phyloP scores from a whole-genome alignment of 257 asterid genomes.

The Solanum medicagineum region DNA sequence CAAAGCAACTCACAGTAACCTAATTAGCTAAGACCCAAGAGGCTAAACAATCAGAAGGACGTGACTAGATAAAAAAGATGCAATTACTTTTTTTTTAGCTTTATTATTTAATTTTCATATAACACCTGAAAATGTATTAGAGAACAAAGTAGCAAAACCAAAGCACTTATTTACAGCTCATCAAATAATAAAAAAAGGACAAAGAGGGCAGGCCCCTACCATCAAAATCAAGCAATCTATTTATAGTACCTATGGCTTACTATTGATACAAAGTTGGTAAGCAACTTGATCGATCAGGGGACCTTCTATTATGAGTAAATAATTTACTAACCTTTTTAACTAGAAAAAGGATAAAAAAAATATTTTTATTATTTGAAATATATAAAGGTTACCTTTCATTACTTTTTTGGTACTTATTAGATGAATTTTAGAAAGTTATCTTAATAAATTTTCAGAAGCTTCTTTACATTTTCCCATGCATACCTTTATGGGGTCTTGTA shows the following conservation, averaged over 20 bases:
- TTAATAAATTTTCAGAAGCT: too few relatives aligned
- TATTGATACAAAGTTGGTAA: not conserved
- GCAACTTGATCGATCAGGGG: not conserved
- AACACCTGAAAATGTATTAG: not conserved
- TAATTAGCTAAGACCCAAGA: too few relatives aligned
- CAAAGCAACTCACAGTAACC: too few relatives aligned
- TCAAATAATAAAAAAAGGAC: not conserved
- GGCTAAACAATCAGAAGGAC: too few relatives aligned
- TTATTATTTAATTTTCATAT: not conserved
- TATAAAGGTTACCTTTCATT: not conserved
- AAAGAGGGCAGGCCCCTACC: not conserved
- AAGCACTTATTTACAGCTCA: not conserved
- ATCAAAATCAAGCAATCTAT: not conserved
- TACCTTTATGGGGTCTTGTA: too few relatives aligned
- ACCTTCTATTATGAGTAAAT: not conserved
- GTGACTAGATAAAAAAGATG: not conserved
- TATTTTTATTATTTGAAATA: not conserved
- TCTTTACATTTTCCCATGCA: too few relatives aligned
- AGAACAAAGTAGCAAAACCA: not conserved
- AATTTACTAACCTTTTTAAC: not conserved
- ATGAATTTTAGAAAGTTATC: too few relatives aligned
- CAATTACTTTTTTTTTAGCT: not conserved
- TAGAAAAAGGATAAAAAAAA: not conserved
- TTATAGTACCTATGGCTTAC: not conserved
- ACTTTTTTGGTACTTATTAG: not conserved